Evolutionary conservation across 305 asterid genomes (phyloP).

Genomic region (Fraxinus paxiana): DNA sequence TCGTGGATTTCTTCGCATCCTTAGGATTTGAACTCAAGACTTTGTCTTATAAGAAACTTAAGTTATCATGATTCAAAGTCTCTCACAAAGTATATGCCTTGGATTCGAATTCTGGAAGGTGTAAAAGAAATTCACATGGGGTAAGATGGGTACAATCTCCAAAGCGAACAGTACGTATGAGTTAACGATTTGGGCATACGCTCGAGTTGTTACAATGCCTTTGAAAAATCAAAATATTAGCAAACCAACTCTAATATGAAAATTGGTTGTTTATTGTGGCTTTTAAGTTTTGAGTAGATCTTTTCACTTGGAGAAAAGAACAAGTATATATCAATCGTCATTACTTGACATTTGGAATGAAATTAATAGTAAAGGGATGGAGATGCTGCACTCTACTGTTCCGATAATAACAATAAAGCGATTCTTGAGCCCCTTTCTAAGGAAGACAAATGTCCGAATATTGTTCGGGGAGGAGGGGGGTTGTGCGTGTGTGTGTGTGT

Average conservation of each 20-base stretch:
- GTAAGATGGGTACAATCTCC: background rate
- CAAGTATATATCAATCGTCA: too few species aligned
- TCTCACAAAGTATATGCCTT: background rate
- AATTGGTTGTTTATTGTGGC: background rate
- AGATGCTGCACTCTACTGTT: background rate
- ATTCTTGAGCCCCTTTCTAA: conserved; percentile 5
- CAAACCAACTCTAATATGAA: background rate
- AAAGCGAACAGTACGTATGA: background rate
- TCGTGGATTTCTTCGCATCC: background rate
- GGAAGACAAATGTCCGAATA: background rate
- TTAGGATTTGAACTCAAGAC: background rate
- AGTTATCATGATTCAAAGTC: background rate
- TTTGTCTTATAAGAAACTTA: too few species aligned
- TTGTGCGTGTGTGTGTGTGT: background rate
- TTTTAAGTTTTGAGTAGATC: too few species aligned
- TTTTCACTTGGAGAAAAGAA: too few species aligned
- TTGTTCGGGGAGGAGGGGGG: background rate
- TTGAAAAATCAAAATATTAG: background rate
- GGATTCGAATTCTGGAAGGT: background rate
- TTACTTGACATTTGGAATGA: background rate
- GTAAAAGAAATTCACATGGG: background rate
- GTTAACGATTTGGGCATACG: background rate
- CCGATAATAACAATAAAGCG: conserved; percentile 3
- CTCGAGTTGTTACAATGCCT: background rate
- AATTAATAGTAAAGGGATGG: background rate